Conservation (phyloP, 345 rosid genomes). For the Kernera saxatilis region DNA sequence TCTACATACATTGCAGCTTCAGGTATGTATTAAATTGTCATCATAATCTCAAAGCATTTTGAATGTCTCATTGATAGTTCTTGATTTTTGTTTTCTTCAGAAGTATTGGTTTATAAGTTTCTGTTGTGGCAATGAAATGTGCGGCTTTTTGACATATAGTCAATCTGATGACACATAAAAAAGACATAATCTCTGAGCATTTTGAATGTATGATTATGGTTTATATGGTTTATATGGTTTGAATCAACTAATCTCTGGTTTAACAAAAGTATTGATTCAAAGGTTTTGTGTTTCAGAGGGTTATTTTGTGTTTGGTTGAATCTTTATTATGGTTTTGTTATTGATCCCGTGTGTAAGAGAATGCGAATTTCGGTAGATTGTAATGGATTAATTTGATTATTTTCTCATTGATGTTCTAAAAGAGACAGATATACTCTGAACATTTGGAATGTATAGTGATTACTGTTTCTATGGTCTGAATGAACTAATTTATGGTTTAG, state of each 20-base stretch:
- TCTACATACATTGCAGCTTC: conserved; percentile 87
- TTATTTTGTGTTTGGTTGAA: too few relatives aligned
- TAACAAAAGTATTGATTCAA: too few relatives aligned
- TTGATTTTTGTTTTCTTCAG: too few relatives aligned
- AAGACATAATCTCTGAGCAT: not conserved
- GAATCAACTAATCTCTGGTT: not conserved
- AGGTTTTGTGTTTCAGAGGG: too few relatives aligned
- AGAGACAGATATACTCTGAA: not conserved
- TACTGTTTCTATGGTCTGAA: not conserved
- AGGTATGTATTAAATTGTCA: conserved; percentile 42
- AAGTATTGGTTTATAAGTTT: too few relatives aligned
- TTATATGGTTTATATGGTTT: not conserved
- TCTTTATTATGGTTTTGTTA: too few relatives aligned
- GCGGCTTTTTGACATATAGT: too few relatives aligned
- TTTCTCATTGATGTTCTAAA: not conserved
- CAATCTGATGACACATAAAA: too few relatives aligned
- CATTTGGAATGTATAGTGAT: not conserved
- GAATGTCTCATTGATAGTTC: not conserved
- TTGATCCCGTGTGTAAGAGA: too few relatives aligned
- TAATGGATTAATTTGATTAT: not conserved
- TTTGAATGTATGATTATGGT: too few relatives aligned
- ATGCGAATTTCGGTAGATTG: not conserved
- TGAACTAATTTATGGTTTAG: not conserved
- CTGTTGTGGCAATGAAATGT: too few relatives aligned
- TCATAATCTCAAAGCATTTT: not conserved